Evolutionary conservation across 1,284 basidiomycete species (phyloP), one percentile per base, ranked within the genome.

Genomic region (Cutaneotrichosporon sp.): DNA sequence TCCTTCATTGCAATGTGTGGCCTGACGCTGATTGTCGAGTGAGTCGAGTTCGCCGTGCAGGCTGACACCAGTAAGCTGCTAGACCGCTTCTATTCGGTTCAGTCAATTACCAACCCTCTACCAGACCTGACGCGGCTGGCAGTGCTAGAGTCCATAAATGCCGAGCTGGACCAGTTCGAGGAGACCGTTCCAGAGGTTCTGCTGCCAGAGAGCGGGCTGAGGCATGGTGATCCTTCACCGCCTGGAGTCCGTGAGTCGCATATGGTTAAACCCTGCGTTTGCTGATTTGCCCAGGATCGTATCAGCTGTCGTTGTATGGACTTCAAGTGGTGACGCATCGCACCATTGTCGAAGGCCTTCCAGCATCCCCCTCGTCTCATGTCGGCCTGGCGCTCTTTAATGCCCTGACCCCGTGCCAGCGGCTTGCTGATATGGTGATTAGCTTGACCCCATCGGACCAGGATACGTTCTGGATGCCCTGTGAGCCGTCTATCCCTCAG

Each of bases 401-500:
- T 9, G 62, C 59, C 0, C 49, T 64, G 0, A 27, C 14, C 0
- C 43, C 59, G 2, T 59, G 57, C 24, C 45, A 60, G 9, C 32
- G 41, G 0, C 35, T 62, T 4, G 55, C 64, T n/a, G 43, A 52
- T 7, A 54, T 64, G 32, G 48, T 66, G 1, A 41, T 53, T 22
- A 37, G 35, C 7, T 45, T 70, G 1, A 49, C 34, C 3, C 17
- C 37, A 1, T 45, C 32, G 1, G 64, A 67, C 17, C 49, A 54
- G 5, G 47, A 41, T 9, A 34, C 49, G 17, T 70, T 63, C 45
- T 70, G 68, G 68, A 58, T 62, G 46, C 65, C 66, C 9, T 68
- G 68, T 70, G 17, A 50, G 66, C 59, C 2, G 0, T 5, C 3
- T 1, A 16, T 5, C 20, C 6, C 7, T 16, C 9, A 10, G 5